Conservation (phyloP, 352 stramenopile genomes). For the Phytophthora rubi region DNA sequence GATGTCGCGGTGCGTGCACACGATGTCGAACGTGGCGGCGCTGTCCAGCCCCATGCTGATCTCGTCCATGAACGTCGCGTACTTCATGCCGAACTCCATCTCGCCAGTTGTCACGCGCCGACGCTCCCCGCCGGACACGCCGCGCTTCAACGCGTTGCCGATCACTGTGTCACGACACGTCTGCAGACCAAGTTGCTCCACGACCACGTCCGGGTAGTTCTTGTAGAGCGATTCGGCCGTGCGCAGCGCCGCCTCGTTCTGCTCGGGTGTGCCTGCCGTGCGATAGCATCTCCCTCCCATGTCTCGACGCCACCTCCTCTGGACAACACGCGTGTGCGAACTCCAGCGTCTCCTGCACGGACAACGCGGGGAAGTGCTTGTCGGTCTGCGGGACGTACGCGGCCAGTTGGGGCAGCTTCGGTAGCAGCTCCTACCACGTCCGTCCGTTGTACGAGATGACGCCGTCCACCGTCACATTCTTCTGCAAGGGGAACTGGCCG, state of each 20-base stretch:
- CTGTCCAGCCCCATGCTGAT: constrained; percentile 92
- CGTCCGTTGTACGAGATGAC: constrained; percentile 43
- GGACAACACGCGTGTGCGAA: constrained; percentile 34
- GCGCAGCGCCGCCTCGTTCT: constrained; percentile 25
- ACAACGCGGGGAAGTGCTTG: constrained; percentile 34
- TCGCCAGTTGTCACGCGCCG: constrained; percentile 53
- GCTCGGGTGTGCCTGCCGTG: constrained; percentile 12
- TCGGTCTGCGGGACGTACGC: constrained; percentile 37
- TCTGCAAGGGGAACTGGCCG: constrained; percentile 38
- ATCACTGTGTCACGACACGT: constrained; percentile 35
- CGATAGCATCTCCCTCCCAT: constrained; percentile 42
- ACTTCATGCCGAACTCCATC: constrained; percentile 49
- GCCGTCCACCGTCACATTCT: constrained; percentile 33
- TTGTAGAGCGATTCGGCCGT: constrained; percentile 20
- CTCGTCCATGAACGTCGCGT: constrained; percentile 83
- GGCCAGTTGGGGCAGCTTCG: constrained; percentile 26
- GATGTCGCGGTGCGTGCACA: constrained; percentile 43
- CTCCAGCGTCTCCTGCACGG: constrained; percentile 42
- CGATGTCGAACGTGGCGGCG: constrained; percentile 89
- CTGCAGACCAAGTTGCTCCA: constrained; percentile 38
- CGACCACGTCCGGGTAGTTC: constrained; percentile 32
- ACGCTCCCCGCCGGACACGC: constrained; percentile 67
- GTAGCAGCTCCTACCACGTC: constrained; percentile 9
- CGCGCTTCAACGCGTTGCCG: constrained; percentile 39
- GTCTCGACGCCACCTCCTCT: constrained; percentile 62